phyloP scores from a whole-genome alignment of 2,329 filamentous ascomycete genomes.

The Moelleriella libera region DNA sequence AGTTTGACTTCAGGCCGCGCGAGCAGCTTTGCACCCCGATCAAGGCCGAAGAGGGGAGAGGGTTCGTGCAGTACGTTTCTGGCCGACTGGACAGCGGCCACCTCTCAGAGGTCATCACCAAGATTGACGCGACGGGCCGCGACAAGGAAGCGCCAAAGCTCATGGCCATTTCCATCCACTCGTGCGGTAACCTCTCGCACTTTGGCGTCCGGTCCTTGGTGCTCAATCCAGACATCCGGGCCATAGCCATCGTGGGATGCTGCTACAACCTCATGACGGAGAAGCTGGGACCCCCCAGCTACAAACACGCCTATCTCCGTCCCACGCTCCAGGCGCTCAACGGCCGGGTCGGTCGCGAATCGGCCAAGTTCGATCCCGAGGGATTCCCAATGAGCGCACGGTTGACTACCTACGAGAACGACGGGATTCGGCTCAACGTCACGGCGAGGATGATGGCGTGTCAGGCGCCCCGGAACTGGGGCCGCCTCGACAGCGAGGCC shows the following conservation, averaged over 20 bases:
- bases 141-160: conserved; percentile 27
- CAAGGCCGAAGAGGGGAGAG: conserved; percentile 44
- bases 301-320: conserved; percentile 67
- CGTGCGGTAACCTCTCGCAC: conserved; percentile 93
- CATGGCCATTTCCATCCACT: conserved; percentile 92
- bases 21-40: conserved; percentile 36
- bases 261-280: conserved; percentile 97
- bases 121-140: conserved; percentile 28
- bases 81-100: conserved; percentile 62
- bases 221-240: conserved; percentile 69
- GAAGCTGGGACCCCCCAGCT: conserved; percentile 71
- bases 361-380: conserved; percentile 65
- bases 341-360: conserved; percentile 54
- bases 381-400: conserved; percentile 85
- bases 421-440: conserved; percentile 77
- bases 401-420: conserved; percentile 41
- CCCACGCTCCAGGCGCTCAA: conserved; percentile 53
- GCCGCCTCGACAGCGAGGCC: conserved; percentile 58
- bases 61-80: conserved; percentile 64
- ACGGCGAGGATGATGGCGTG: conserved; percentile 97
- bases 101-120: conserved; percentile 49
- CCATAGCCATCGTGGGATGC: conserved; percentile 93
- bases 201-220: conserved; percentile 79
- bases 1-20: conserved; percentile 31
- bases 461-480: conserved; percentile 91